Evolutionary conservation across 2,329 filamentous ascomycete species (phyloP).

Genomic region (Coccinonectria pachysandricola): DNA sequence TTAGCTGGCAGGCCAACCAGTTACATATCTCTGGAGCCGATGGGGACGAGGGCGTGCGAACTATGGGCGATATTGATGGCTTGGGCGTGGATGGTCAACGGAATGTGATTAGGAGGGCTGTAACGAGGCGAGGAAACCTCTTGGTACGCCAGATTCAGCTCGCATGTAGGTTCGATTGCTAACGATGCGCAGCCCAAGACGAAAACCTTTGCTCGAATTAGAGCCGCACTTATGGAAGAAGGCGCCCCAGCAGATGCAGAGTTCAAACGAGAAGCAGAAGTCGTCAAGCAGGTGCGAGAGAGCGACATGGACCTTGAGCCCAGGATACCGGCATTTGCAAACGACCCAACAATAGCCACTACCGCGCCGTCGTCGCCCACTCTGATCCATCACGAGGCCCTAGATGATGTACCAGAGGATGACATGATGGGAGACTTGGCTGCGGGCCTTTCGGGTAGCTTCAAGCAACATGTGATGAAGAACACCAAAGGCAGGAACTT

Average conservation of each 20-base stretch:
- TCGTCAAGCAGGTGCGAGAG: conserved; percentile 89
- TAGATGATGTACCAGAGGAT: conserved; percentile 64
- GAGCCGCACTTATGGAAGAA: conserved; percentile 83
- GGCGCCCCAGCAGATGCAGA: conserved; percentile 80
- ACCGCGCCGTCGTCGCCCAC: conserved; percentile 61
- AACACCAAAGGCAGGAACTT: conserved; percentile 59
- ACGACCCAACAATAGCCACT: conserved; percentile 40
- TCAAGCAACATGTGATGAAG: conserved; percentile 62
- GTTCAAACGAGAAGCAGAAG: conserved; percentile 82
- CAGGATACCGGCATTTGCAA: conserved; percentile 29
- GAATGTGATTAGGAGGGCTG: conserved; percentile 70
- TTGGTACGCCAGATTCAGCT: conserved; percentile 47
- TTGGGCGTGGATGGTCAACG: conserved; percentile 48
- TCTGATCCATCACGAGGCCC: conserved; percentile 50
- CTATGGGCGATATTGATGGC: conserved; percentile 50
- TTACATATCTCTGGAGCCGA: conserved; percentile 71
- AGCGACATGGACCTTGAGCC: conserved; percentile 60
- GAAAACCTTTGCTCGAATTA: conserved; percentile 87
- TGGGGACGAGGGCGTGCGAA: conserved; percentile 52
- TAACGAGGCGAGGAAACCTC: conserved; percentile 81
- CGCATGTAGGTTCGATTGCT: neutral
- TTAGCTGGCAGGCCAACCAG: conserved; percentile 84
- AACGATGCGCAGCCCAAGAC: conserved; percentile 66
- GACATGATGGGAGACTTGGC: conserved; percentile 50
- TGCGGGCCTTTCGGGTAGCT: conserved; percentile 48